Base-by-base conservation (phyloP, 106 monocot species). In the Dendrobium officinale region DNA sequence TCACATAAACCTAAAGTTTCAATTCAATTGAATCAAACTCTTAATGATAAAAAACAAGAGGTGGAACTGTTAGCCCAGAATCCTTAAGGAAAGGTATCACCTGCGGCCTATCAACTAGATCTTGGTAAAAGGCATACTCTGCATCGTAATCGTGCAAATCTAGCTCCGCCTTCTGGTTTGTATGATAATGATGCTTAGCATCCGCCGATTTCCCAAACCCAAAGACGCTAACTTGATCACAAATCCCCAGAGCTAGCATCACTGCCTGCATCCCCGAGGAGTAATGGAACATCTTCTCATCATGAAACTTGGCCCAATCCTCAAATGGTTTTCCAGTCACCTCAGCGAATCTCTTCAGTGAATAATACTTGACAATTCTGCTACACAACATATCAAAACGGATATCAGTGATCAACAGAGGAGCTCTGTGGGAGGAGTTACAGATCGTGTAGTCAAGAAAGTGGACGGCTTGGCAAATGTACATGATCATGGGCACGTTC, bases 211-310 rank as follows among this genome's bases (percentile, higher is more conserved):
- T 93, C 85, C 96, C 96, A 70, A 96, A 96, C 75, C 96, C 96
- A 67, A 92, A 92, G 9, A 95, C 77, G 55, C 90, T 86, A 11
- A 95, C 95, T 37, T 56, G 59, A 16, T 89, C 85, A 45, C 95
- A 95, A 16, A 89, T 78, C 40, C 95, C 92, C 17, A 86, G 11
- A 5, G 95, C 92, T 13, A 90, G 82, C 95, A 91, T 82, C 48
- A 95, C 86, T 9, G 92, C 95, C 85, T 95, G 95, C 85, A 95
- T 84, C 55, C 95, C 95, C 26, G 90, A 95, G 10, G 95, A 95
- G 82, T 95, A 95, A 75, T 92, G 95, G 77, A 95, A 92, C 78
- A 83, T 78, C 83, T 80, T 85, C 56, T 79, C 89, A 56, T 95
- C 92, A 24, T 87, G 87, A 7, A 8, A 29, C 83, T 85, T 86